Conservation (phyloP, 306 rosid genomes). For the Quercus gilva region DNA sequence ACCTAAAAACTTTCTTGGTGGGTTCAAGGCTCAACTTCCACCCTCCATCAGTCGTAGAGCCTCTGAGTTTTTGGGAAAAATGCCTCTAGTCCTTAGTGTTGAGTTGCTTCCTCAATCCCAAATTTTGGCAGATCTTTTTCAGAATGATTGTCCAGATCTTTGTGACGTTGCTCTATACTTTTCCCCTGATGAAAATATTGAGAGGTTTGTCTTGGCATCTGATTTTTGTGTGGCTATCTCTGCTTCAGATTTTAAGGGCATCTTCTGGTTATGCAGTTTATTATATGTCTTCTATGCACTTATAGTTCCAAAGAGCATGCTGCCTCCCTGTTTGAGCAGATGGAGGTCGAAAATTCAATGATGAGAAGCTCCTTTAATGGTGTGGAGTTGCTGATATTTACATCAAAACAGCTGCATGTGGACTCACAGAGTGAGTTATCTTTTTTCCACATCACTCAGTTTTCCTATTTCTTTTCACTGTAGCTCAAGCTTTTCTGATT, state of each 20-base stretch:
- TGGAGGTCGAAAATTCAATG: conserved; percentile 48
- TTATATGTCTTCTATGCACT: conserved; percentile 7
- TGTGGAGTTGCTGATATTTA: conserved; percentile 57
- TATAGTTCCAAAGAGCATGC: conserved; percentile 42
- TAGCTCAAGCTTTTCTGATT: not conserved
- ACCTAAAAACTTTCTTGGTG: conserved; percentile 30
- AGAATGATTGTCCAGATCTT: conserved; percentile 44
- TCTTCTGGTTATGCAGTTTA: conserved; percentile 9
- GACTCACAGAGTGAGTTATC: conserved; percentile 44
- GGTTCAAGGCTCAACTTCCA: conserved; percentile 67
- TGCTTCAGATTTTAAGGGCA: not conserved
- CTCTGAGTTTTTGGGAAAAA: conserved; percentile 29
- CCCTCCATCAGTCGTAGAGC: conserved; percentile 44
- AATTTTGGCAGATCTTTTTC: conserved; percentile 45
- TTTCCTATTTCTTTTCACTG: not conserved
- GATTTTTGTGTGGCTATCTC: not conserved
- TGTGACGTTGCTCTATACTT: conserved; percentile 67
- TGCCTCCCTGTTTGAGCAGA: conserved; percentile 32
- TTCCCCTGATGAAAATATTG: conserved; percentile 40
- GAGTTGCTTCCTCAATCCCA: conserved; percentile 34
- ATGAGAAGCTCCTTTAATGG: conserved; percentile 48
- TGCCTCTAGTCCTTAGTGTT: conserved; percentile 56
- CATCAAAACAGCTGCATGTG: conserved; percentile 46
- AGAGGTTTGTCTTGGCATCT: conserved; percentile 46
- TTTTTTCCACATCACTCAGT: conserved; percentile 7